Conservation (phyloP, 192 early-diverging fungal species). For the Spizellomyces punctatus region DNA sequence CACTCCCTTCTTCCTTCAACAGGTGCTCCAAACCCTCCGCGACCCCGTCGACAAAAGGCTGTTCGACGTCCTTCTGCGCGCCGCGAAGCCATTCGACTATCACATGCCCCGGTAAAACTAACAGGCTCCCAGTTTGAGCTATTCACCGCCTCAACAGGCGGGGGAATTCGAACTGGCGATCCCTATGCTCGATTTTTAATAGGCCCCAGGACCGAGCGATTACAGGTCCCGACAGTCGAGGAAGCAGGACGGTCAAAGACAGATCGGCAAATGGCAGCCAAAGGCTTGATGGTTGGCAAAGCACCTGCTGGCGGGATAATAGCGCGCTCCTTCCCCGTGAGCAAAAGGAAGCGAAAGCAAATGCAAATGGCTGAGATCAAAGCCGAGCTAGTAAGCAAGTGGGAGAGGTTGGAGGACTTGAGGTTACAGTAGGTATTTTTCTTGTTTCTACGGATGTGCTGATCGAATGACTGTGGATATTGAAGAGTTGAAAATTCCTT, state of each 20-base stretch:
- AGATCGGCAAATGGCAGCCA: background rate
- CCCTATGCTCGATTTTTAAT: constrained; percentile 17
- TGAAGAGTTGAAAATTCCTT: background rate
- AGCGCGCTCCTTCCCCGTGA: background rate
- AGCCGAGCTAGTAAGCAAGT: constrained; percentile 10
- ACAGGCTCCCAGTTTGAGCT: constrained; percentile 21
- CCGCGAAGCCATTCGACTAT: constrained; percentile 12
- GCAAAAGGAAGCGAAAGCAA: background rate
- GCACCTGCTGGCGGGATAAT: constrained; percentile 12
- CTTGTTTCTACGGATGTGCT: background rate
- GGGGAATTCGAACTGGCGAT: constrained; percentile 11
- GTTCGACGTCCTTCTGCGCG: background rate
- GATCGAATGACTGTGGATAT: background rate
- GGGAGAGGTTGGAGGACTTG: constrained; percentile 21
- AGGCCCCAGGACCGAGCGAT: constrained; percentile 1
- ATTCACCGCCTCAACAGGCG: constrained; percentile 9
- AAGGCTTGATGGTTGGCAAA: constrained; percentile 11
- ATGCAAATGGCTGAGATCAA: constrained; percentile 5
- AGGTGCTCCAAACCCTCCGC: no score
- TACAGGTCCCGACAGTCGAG: constrained; percentile 5
- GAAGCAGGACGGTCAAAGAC: background rate
- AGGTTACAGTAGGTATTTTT: constrained; percentile 13
- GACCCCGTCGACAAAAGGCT: no score
- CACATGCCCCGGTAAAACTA: constrained; percentile 19
- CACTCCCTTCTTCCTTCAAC: no score